phyloP scores from a whole-genome alignment of 345 rosid genomes.

The Euphorbia peplus region DNA sequence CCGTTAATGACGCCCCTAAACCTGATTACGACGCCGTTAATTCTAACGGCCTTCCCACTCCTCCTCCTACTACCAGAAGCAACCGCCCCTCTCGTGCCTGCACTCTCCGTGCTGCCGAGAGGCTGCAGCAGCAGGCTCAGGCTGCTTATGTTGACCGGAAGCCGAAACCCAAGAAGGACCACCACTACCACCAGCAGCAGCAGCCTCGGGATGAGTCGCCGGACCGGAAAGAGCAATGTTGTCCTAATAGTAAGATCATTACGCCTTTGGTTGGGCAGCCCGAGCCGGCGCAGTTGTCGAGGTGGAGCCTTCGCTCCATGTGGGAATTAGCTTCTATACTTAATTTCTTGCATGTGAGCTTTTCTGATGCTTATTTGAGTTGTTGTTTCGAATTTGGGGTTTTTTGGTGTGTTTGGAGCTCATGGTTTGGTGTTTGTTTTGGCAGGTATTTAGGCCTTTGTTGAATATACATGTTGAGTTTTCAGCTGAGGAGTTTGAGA shows the following conservation, averaged over 20 bases:
- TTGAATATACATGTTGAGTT: constrained; percentile 82
- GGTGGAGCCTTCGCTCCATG: constrained; percentile 97
- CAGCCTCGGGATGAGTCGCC: constrained; percentile 33
- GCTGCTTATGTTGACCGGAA: constrained; percentile 55
- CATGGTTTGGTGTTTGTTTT: constrained; percentile 8
- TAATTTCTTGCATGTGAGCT: constrained; percentile 92
- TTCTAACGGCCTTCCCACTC: constrained; percentile 10
- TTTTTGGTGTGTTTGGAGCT: constrained; percentile 15
- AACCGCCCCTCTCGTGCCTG: constrained; percentile 95
- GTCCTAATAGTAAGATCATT: constrained; percentile 52
- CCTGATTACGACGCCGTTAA: constrained; percentile 17
- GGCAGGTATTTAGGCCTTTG: constrained; percentile 81
- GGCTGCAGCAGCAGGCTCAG: constrained; percentile 57
- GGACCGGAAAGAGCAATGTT: constrained; percentile 50
- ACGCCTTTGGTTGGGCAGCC: constrained; percentile 78
- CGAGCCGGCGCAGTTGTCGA: constrained; percentile 74
- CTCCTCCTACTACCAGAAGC: constrained; percentile 39
- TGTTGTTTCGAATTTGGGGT: constrained; percentile 4
- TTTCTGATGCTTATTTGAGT: constrained; percentile 15
- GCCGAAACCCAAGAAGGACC: constrained; percentile 53
- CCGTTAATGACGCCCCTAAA: constrained; percentile 23
- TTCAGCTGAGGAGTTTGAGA: constrained; percentile 95
- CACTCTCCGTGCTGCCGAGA: constrained; percentile 74
- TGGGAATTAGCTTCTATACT: constrained; percentile 97
- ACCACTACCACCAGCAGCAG: constrained; percentile 32